Evolutionary conservation across 2,329 filamentous ascomycete species (phyloP).

Genomic region (Decorospora gaudefroyi): DNA sequence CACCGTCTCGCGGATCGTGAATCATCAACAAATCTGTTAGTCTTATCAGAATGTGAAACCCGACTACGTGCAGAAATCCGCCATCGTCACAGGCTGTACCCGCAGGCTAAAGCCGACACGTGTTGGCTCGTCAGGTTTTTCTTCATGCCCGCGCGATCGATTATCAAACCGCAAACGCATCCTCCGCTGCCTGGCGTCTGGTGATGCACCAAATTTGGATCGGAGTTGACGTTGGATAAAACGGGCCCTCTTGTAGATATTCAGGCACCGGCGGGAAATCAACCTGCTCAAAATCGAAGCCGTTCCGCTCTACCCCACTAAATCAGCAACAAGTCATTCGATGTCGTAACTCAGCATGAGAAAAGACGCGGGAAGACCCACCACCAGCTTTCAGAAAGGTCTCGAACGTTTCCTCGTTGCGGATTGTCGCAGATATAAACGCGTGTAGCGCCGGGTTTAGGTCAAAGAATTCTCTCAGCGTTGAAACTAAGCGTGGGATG

Average conservation of each 20-base stretch:
- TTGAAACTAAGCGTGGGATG: slow-evolving; percentile 67
- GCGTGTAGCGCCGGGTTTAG: slow-evolving; percentile 62
- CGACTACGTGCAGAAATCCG: slow-evolving; percentile 25
- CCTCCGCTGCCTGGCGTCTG: slow-evolving; percentile 24
- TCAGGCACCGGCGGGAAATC: slow-evolving; percentile 40
- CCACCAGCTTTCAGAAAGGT: slow-evolving; percentile 65
- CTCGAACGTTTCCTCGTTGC: slow-evolving; percentile 71
- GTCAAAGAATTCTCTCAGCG: slow-evolving; percentile 65
- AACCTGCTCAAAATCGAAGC: slow-evolving; percentile 42
- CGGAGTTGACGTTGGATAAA: slow-evolving; percentile 64
- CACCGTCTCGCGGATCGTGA: slow-evolving; percentile 21
- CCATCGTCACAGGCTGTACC: slow-evolving; percentile 19
- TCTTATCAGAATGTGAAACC: slow-evolving; percentile 19
- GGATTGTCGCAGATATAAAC: slow-evolving; percentile 70
- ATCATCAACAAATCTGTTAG: slow-evolving; percentile 14
- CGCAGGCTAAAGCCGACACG: slow-evolving; percentile 28
- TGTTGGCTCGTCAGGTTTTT: slow-evolving; percentile 21
- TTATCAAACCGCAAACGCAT: slow-evolving; percentile 37
- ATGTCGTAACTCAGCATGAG: slow-evolving; percentile 24
- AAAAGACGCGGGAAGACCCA: slow-evolving; percentile 47
- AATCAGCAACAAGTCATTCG: slow-evolving; percentile 39
- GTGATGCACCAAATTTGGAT: slow-evolving; percentile 61
- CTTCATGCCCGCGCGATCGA: slow-evolving; percentile 1
- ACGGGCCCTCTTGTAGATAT: slow-evolving; percentile 62
- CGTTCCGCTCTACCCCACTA: slow-evolving; percentile 49